phyloP scores from a whole-genome alignment of 1,284 basidiomycete genomes.

The Agroathelia rolfsii region DNA sequence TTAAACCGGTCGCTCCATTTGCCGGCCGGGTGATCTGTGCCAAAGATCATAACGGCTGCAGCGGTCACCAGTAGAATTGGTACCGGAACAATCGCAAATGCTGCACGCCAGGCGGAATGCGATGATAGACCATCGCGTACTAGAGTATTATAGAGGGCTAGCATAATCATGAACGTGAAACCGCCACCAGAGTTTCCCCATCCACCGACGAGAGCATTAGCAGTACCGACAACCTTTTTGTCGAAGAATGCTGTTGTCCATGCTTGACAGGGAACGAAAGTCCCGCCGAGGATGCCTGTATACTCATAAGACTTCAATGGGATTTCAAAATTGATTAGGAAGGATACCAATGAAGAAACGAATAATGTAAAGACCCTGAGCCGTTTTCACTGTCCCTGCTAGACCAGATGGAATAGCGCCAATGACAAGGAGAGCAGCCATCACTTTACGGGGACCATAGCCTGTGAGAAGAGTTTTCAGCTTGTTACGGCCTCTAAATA shows the following conservation, averaged over 20 bases:
- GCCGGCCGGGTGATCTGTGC: constrained; percentile 53
- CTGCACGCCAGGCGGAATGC: constrained; percentile 45
- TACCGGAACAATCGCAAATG: constrained; percentile 50
- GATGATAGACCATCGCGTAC: constrained; percentile 28
- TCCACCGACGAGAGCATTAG: constrained; percentile 42
- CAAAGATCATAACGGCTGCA: constrained; percentile 34
- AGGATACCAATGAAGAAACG: constrained; percentile 39
- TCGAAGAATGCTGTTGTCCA: constrained; percentile 58
- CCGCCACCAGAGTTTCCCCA: constrained; percentile 45
- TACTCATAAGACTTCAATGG: constrained; percentile 14
- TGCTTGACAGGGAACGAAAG: constrained; percentile 47
- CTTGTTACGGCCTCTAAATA: not conserved
- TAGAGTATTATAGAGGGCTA: constrained; percentile 40
- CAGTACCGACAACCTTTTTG: constrained; percentile 47
- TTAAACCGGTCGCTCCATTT: constrained; percentile 45
- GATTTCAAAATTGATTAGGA: not conserved
- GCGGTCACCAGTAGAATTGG: constrained; percentile 43
- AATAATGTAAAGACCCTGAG: constrained; percentile 35
- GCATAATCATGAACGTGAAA: constrained; percentile 53
- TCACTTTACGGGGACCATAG: constrained; percentile 51
- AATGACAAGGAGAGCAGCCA: constrained; percentile 46
- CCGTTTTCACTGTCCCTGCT: constrained; percentile 40
- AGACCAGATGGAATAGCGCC: constrained; percentile 59
- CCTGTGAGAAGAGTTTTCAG: constrained; percentile 15
- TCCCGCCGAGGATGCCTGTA: constrained; percentile 45